A percentile compares a stretch with the other conserved stretches of the same genome.
phyloP scores from a whole-genome alignment of 148 eudicot genomes.

The Chenopodium suecicum region DNA sequence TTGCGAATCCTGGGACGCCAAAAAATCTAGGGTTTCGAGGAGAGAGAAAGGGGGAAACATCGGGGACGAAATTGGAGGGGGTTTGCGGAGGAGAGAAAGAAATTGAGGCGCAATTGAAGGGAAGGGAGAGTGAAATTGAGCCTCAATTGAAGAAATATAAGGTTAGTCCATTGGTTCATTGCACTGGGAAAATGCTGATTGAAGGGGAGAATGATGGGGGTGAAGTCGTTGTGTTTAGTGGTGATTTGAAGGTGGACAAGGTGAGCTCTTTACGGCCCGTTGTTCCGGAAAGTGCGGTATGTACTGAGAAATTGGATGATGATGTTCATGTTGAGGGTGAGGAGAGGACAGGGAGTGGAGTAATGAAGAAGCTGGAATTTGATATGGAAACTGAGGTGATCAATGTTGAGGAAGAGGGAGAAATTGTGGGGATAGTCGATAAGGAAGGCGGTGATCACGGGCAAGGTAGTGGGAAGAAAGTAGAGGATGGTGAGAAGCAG shows the following conservation, averaged over 20 bases:
- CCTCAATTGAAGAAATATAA: slow-evolving; percentile 13
- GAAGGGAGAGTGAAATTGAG: slow-evolving; percentile 11
- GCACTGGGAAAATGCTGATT: slow-evolving; percentile 16
- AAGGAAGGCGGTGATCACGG: background rate
- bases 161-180: slow-evolving; percentile 13
- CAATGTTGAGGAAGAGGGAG: background rate
- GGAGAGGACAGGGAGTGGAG: background rate
- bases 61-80: slow-evolving; percentile 8
- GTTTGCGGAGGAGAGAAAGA: slow-evolving; percentile 11
- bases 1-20: slow-evolving; percentile 10
- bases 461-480: background rate
- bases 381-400: background rate
- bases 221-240: background rate
- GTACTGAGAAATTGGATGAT: slow-evolving; percentile 3
- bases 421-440: background rate
- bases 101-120: slow-evolving; percentile 3
- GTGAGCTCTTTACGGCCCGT: slow-evolving; percentile 3
- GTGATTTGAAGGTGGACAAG: slow-evolving; percentile 20
- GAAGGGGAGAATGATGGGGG: slow-evolving; percentile 1
- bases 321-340: background rate
- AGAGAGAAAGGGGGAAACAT: slow-evolving; percentile 9
- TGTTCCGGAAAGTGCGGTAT: background rate
- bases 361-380: slow-evolving; percentile 2
- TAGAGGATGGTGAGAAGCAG: background rate
- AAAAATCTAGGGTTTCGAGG: slow-evolving; percentile 35